A percentile compares a stretch with the other conserved stretches of the same genome.
Conservation (phyloP, 2,329 filamentous ascomycete genomes). For the Aspergillus proliferans region DNA sequence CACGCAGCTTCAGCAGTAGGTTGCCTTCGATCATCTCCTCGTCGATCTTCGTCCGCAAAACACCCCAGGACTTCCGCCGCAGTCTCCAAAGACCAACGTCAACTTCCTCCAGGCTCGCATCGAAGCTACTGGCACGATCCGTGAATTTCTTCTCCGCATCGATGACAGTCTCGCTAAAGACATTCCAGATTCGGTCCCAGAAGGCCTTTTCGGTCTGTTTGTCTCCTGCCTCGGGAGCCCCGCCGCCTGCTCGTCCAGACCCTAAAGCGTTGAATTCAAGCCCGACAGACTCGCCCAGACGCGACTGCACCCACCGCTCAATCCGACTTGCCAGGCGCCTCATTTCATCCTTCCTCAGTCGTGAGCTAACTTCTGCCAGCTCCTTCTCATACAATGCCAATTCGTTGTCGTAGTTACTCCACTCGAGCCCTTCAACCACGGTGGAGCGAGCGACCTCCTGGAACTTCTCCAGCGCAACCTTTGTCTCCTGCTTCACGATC, state of each 20-base stretch:
- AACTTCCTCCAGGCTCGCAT: slow-evolving; percentile 85
- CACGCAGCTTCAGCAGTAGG: slow-evolving; percentile 84
- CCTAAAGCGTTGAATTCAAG: slow-evolving; percentile 95
- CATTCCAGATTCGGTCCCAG: slow-evolving; percentile 91
- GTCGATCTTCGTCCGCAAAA: slow-evolving; percentile 81
- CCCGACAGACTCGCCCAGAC: slow-evolving; percentile 78
- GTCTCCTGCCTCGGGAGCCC: slow-evolving; percentile 70
- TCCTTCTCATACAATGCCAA: slow-evolving; percentile 79
- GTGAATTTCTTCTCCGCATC: slow-evolving; percentile 82
- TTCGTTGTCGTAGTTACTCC: slow-evolving; percentile 83
- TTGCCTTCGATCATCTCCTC: slow-evolving; percentile 99
- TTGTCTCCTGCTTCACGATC: slow-evolving; percentile 80
- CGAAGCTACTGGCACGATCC: slow-evolving; percentile 85
- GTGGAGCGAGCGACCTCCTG: slow-evolving; percentile 68
- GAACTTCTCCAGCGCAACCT: slow-evolving; percentile 67
- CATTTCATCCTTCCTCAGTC: slow-evolving; percentile 92
- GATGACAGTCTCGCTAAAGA: slow-evolving; percentile 74
- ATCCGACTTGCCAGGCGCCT: slow-evolving; percentile 81
- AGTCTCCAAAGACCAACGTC: slow-evolving; percentile 88
- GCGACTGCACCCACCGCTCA: slow-evolving; percentile 87
- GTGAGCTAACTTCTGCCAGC: slow-evolving; percentile 77
- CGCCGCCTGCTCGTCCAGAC: slow-evolving; percentile 74
- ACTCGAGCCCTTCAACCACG: slow-evolving; percentile 70
- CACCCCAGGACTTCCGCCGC: slow-evolving; percentile 89
- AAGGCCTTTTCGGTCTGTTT: slow-evolving; percentile 76